Percentiles rank a stretch among this genome's conserved stretches.
Conservation (phyloP, 2,329 filamentous ascomycete species). For the Hymenoscyphus infarciens region DNA sequence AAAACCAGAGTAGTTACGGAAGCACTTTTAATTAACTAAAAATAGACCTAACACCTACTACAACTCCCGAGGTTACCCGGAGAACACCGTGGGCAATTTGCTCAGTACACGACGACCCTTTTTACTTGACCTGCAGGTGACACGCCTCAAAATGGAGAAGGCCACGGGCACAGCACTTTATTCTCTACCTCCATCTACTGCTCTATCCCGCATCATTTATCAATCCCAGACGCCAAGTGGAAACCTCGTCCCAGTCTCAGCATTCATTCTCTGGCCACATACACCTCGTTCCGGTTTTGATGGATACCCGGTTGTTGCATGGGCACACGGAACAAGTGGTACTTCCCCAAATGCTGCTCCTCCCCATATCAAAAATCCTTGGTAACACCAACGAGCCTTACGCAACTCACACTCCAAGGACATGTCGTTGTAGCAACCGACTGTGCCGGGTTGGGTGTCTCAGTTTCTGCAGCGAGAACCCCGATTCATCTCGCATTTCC, state of each 20-base stretch:
- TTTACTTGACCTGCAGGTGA: slow-evolving; percentile 4
- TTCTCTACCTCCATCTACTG: slow-evolving; percentile 5
- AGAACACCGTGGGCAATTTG: background rate
- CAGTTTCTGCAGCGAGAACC: slow-evolving; percentile 34
- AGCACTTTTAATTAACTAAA: background rate
- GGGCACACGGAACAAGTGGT: slow-evolving; percentile 43
- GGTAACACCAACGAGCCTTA: slow-evolving; percentile 41
- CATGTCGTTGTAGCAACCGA: slow-evolving; percentile 45
- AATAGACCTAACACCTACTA: background rate
- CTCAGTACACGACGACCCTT: slow-evolving; percentile 1
- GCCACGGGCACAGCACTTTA: slow-evolving; percentile 5
- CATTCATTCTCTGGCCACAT: slow-evolving; percentile 11
- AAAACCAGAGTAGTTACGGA: too few species aligned
- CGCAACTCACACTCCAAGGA: slow-evolving; percentile 39
- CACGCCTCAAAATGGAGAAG: slow-evolving; percentile 5
- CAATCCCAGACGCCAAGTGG: slow-evolving; percentile 8
- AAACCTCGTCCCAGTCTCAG: slow-evolving; percentile 7
- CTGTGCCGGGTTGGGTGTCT: slow-evolving; percentile 44
- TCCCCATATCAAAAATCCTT: slow-evolving; percentile 40
- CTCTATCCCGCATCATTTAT: slow-evolving; percentile 10
- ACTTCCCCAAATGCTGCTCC: slow-evolving; percentile 40
- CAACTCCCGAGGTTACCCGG: background rate
- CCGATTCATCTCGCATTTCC: slow-evolving; percentile 38
- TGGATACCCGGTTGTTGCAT: slow-evolving; percentile 15
- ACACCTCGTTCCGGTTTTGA: background rate